Conservation (phyloP, 306 rosid genomes). For the Albizia julibrissin region DNA sequence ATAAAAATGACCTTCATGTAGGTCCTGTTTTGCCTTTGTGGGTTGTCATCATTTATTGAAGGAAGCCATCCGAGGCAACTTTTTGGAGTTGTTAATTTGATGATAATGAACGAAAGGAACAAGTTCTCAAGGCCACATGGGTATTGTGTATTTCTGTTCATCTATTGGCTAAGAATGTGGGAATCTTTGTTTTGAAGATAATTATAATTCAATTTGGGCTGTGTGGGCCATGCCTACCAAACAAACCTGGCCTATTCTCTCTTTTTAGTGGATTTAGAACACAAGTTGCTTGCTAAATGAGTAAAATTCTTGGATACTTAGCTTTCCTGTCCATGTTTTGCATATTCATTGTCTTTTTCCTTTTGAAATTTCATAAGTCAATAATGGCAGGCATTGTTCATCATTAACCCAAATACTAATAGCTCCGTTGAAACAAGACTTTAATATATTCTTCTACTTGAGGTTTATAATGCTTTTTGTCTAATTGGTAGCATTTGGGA, state of each 20-base stretch:
- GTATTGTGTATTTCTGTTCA: background rate
- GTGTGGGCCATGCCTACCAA: constrained; percentile 35
- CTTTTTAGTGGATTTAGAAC: constrained; percentile 5
- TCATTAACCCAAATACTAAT: background rate
- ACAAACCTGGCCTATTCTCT: constrained; percentile 32
- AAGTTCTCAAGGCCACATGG: background rate
- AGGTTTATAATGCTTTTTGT: background rate
- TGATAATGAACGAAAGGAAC: constrained; percentile 24
- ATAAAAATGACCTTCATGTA: constrained; percentile 1
- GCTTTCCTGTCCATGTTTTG: constrained; percentile 21
- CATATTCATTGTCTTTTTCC: background rate
- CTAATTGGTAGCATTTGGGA: too few relatives aligned
- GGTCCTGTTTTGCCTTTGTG: constrained; percentile 35
- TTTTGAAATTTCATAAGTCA: constrained; percentile 32
- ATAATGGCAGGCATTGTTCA: constrained; percentile 28
- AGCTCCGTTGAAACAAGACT: background rate
- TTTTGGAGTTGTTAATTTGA: constrained; percentile 17
- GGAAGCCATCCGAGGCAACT: constrained; percentile 37
- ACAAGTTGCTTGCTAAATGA: constrained; percentile 42
- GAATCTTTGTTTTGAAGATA: constrained; percentile 25
- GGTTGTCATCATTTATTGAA: constrained; percentile 25
- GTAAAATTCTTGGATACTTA: constrained; percentile 26
- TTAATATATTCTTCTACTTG: background rate
- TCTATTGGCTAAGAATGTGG: constrained; percentile 35
- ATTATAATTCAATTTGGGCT: constrained; percentile 27